Base-by-base conservation (phyloP, 805 yeast genomes). In the Zygotorulaspora sp. region DNA sequence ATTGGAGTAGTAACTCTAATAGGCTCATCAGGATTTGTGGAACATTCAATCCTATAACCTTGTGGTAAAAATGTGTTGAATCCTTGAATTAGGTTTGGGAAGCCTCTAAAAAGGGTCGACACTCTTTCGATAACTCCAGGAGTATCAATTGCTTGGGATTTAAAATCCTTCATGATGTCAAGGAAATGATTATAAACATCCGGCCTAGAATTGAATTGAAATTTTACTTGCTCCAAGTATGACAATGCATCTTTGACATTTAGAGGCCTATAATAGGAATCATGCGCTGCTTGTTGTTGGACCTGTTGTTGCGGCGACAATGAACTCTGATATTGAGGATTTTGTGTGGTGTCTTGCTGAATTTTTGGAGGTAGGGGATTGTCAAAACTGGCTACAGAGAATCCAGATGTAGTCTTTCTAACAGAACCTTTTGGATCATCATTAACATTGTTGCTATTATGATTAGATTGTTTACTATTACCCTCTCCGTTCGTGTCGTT, bases 51-150 rank as follows among this genome's bases (percentile, higher is more conserved):
- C 47, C 84, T 71, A 65, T 88, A 92, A 2, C 98, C 99, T 15
- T 95, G 96, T 1, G 99, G 99, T 49, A 92, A 71, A 59, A 92
- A 92, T 1, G 99, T 90, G 66, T 92, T 92, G 65, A 92, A 94
- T 0, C 99, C 98, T 64, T 92, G 97, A 46, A 92, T 90, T 55
- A 92, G 71, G 45, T 82, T 78, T 1, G 96, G 96, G 62, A 88
- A 96, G 10, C 97, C 97, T 46, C 89, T 77, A 62, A 92, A 92
- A 39, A 92, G 67, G 1, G 83, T 75, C 0, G 96, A 86, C 1
- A 92, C 98, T 41, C 98, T 72, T 61, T 90, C 96, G 58, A 92
- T 92, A 19, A 92, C 99, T 23, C 97, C 99, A 0, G 97, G 98
- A 0, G 99, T 92, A 61, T 92, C 97, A 53, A 92, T 89, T 44